Evolutionary conservation across 2,329 filamentous ascomycete species (phyloP).

Genomic region (Phaeosphaeria sp.): DNA sequence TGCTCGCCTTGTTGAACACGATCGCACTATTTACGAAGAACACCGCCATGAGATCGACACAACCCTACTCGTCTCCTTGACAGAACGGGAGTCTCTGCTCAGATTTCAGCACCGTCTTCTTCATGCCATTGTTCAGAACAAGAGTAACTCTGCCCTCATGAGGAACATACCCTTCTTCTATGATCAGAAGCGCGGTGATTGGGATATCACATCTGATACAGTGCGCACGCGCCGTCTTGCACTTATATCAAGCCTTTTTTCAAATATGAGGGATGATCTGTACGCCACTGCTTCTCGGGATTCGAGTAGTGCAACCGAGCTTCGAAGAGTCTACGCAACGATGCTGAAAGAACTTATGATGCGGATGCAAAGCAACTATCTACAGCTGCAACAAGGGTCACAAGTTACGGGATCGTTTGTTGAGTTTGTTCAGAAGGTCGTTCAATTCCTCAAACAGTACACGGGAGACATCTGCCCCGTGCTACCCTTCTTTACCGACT

Average conservation of each 20-base stretch:
- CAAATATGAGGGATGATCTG: slow-evolving; percentile 64
- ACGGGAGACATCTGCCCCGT: slow-evolving; percentile 63
- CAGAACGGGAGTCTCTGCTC: slow-evolving; percentile 65
- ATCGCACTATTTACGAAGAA: slow-evolving; percentile 50
- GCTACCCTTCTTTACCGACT: slow-evolving; percentile 66
- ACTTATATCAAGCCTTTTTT: slow-evolving; percentile 62
- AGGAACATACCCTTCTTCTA: slow-evolving; percentile 64
- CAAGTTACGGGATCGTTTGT: slow-evolving; percentile 62
- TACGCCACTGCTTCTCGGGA: slow-evolving; percentile 42
- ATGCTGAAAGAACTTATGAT: slow-evolving; percentile 64
- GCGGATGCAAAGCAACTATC: slow-evolving; percentile 67
- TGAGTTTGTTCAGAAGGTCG: slow-evolving; percentile 65
- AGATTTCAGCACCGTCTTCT: slow-evolving; percentile 68
- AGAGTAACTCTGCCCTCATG: slow-evolving; percentile 56
- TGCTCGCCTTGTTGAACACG: slow-evolving; percentile 48
- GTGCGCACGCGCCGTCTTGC: slow-evolving; percentile 61
- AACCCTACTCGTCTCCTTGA: slow-evolving; percentile 62
- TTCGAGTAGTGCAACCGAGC: slow-evolving; percentile 35
- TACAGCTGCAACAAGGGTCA: slow-evolving; percentile 54
- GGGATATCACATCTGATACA: slow-evolving; percentile 59
- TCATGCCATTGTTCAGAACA: slow-evolving; percentile 58
- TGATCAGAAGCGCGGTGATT: slow-evolving; percentile 45
- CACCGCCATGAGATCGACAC: slow-evolving; percentile 58
- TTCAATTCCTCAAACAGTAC: slow-evolving; percentile 67
- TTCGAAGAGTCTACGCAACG: slow-evolving; percentile 57